Conservation (phyloP, 2,329 filamentous ascomycete species). For the Westerdykella aurantiaca region DNA sequence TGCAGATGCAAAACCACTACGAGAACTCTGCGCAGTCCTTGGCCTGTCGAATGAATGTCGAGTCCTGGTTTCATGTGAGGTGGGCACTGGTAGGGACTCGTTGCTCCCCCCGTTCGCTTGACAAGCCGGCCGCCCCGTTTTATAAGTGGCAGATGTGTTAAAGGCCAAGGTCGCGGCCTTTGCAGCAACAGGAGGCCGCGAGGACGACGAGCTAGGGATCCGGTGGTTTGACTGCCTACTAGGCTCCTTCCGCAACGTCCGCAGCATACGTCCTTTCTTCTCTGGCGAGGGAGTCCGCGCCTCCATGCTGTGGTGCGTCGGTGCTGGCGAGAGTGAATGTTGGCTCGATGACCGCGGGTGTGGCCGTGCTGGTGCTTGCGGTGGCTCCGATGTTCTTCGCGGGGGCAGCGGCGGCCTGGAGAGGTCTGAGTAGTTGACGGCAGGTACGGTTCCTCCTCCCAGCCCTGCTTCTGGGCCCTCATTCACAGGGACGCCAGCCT, state of each 20-base stretch:
- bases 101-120: constrained; percentile 10
- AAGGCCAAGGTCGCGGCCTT: constrained; percentile 61
- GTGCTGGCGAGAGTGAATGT: constrained; percentile 29
- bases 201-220: constrained; percentile 41
- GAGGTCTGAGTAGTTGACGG: constrained; percentile 73
- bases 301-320: constrained; percentile 37
- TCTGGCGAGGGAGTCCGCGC: constrained; percentile 58
- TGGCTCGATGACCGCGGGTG: constrained; percentile 17
- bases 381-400: constrained; percentile 44
- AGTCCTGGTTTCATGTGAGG: constrained; percentile 19
- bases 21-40: constrained; percentile 6
- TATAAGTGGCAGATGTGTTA: constrained; percentile 24
- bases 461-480: constrained; percentile 50
- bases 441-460: constrained; percentile 74
- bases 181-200: constrained; percentile 51
- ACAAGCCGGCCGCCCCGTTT: constrained; percentile 12
- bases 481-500: constrained; percentile 10
- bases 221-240: constrained; percentile 43
- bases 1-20: constrained; percentile 23
- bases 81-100: constrained; percentile 10
- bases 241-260: constrained; percentile 47
- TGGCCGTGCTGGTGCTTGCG: constrained; percentile 39
- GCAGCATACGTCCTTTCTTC: constrained; percentile 54
- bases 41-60: constrained; percentile 22
- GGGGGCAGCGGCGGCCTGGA: constrained; percentile 63